phyloP scores from a whole-genome alignment of 352 stramenopile species.

The Globisporangium emineosum region DNA sequence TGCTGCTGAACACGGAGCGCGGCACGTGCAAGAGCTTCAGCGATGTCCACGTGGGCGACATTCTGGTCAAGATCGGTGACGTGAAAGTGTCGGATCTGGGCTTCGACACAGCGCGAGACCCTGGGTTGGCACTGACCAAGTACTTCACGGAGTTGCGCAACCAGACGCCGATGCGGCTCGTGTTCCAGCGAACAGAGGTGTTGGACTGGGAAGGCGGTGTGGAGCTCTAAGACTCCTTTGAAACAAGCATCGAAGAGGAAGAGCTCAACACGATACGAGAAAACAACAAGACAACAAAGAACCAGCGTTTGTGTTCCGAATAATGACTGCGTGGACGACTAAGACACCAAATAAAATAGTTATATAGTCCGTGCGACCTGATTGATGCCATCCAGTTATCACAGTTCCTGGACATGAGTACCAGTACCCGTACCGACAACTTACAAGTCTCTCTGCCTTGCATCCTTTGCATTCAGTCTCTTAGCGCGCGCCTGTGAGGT shows the following conservation, averaged over 20 bases:
- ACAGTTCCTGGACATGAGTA: too few species aligned
- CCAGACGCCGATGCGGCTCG: slow-evolving; percentile 54
- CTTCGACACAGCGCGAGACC: slow-evolving; percentile 31
- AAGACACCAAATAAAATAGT: slow-evolving; percentile 1
- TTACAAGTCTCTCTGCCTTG: too few species aligned
- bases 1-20: slow-evolving; percentile 75
- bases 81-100: slow-evolving; percentile 61
- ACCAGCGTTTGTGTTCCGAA: neutral
- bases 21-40: slow-evolving; percentile 62
- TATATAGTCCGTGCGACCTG: neutral
- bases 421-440: too few species aligned
- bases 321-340: neutral
- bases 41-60: slow-evolving; percentile 58
- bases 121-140: slow-evolving; percentile 55
- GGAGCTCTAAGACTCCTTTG: slow-evolving; percentile 35
- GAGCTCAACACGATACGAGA: neutral
- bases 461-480: neutral
- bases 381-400: neutral
- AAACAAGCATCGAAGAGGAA: neutral
- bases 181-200: slow-evolving; percentile 65
- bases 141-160: slow-evolving; percentile 59
- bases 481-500: slow-evolving; percentile 1
- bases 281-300: neutral
- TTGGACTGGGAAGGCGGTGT: slow-evolving; percentile 74
- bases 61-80: slow-evolving; percentile 60